A percentile compares a stretch with the other conserved stretches of the same genome.
These are phyloP conservation scores for Apophysomyces variabilis DNA, from an alignment of 371 early-diverging fungal genomes.

Conservation along the genomic window DNA sequence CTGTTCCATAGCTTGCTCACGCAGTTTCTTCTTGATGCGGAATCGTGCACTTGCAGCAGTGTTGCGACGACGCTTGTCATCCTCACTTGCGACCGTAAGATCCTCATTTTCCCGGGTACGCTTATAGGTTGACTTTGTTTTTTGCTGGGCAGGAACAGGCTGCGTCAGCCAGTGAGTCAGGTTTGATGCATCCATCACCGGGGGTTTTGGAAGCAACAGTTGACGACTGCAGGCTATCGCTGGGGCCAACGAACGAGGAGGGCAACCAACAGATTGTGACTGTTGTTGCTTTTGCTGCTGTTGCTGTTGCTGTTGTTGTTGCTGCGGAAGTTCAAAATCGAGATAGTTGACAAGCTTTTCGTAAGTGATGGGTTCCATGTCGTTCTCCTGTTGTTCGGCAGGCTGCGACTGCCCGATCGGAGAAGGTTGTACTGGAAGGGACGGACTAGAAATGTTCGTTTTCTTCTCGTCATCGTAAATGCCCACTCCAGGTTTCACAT, in stretches of 20 bases:
- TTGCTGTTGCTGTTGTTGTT: slow-evolving; percentile 25
- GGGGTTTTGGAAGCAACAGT: slow-evolving; percentile 40
- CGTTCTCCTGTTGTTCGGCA: slow-evolving; percentile 17
- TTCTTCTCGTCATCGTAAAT: slow-evolving; percentile 52
- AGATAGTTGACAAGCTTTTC: slow-evolving; percentile 47
- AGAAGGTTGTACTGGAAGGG: neutral
- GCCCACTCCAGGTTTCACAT: slow-evolving; percentile 62
- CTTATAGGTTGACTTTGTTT: neutral
- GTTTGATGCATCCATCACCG: slow-evolving; percentile 18
- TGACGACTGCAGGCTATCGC: slow-evolving; percentile 25
- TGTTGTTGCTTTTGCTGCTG: slow-evolving; percentile 18
- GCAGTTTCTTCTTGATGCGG: slow-evolving; percentile 87
- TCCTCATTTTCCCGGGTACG: slow-evolving; percentile 7
- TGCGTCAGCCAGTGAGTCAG: slow-evolving; percentile 14
- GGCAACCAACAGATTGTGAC: slow-evolving; percentile 15
- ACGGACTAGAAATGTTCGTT: slow-evolving; percentile 3
- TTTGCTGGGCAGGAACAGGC: slow-evolving; percentile 14
- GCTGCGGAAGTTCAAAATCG: slow-evolving; percentile 47
- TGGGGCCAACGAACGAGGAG: slow-evolving; percentile 33
- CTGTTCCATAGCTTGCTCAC: slow-evolving; percentile 82
- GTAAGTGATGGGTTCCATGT: slow-evolving; percentile 44
- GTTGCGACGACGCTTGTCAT: slow-evolving; percentile 89
- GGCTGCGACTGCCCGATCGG: slow-evolving; percentile 1
- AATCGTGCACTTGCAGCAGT: slow-evolving; percentile 95
- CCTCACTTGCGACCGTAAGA: slow-evolving; percentile 37